Conservation (phyloP, 202 grass and related monocot genomes). For the Panicum hallii region DNA sequence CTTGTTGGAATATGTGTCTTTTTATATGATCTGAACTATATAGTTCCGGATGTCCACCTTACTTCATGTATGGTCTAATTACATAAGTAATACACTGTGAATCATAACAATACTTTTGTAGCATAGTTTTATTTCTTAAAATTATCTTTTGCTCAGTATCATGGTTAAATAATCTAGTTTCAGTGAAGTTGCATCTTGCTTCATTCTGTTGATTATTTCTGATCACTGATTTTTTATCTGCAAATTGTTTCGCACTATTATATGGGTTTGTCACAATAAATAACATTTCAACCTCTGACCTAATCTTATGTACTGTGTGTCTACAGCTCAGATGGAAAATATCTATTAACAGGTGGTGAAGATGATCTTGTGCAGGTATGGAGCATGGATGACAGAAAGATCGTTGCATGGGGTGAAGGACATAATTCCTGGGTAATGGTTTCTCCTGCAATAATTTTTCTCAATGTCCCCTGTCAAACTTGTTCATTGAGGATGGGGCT, state of each 20-base stretch:
- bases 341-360: constrained; percentile 93
- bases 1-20: background rate
- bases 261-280: constrained; percentile 32
- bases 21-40: background rate
- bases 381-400: constrained; percentile 92
- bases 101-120: background rate
- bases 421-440: constrained; percentile 97
- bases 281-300: constrained; percentile 35
- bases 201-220: constrained; percentile 30
- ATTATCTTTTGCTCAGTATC: background rate
- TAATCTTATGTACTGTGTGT: constrained; percentile 25
- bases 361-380: constrained; percentile 98
- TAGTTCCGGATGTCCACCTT: background rate
- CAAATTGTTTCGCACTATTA: constrained; percentile 22
- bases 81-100: background rate
- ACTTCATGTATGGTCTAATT: background rate
- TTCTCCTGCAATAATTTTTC: constrained; percentile 25
- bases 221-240: background rate
- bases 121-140: background rate
- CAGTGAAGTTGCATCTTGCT: background rate
- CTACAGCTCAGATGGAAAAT: constrained; percentile 85
- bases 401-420: constrained; percentile 94
- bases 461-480: constrained; percentile 13
- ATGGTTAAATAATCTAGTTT: constrained; percentile 9
- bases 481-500: constrained; percentile 13